phyloP scores from a whole-genome alignment of 2,329 filamentous ascomycete genomes.

The Colletotrichum plurivorum region DNA sequence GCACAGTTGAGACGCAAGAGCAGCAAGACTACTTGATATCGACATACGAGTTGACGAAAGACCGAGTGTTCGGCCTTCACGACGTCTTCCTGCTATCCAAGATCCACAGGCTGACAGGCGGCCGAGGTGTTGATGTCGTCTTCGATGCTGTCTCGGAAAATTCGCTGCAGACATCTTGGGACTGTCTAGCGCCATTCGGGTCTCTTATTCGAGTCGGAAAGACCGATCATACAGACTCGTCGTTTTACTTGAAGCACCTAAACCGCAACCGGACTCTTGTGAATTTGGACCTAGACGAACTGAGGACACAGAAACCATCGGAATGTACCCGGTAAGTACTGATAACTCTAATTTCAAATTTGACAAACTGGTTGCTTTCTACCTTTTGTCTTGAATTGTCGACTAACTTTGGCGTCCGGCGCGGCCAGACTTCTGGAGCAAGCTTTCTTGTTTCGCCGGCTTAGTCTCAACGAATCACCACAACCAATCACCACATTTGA shows the following conservation, averaged over 20 bases:
- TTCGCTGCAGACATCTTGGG: constrained; percentile 57
- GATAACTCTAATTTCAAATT: not conserved
- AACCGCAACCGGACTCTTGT: constrained; percentile 50
- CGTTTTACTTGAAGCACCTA: constrained; percentile 61
- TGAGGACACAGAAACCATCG: not conserved
- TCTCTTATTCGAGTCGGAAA: constrained; percentile 62
- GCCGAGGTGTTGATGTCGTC: constrained; percentile 53
- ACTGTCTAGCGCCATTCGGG: constrained; percentile 60
- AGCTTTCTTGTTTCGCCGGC: constrained; percentile 15
- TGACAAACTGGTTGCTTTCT: too few relatives aligned
- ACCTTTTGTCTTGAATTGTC: too few relatives aligned
- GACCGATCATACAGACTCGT: constrained; percentile 52
- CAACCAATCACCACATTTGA: constrained; percentile 44
- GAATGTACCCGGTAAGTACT: constrained; percentile 18
- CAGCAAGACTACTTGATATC: constrained; percentile 52
- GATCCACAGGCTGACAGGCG: constrained; percentile 46
- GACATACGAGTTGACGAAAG: constrained; percentile 48
- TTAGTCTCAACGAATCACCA: constrained; percentile 12
- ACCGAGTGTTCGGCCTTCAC: constrained; percentile 50
- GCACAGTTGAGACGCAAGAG: constrained; percentile 51
- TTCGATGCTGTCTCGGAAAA: constrained; percentile 59
- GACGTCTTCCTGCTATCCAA: constrained; percentile 49
- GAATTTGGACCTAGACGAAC: constrained; percentile 49
- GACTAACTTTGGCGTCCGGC: not conserved
- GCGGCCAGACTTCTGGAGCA: constrained; percentile 23